Evolutionary conservation across 768 basidiomycete genomes (phyloP), one percentile per base, ranked within the genome.

Genomic region (Tricholoma saponaceum): DNA sequence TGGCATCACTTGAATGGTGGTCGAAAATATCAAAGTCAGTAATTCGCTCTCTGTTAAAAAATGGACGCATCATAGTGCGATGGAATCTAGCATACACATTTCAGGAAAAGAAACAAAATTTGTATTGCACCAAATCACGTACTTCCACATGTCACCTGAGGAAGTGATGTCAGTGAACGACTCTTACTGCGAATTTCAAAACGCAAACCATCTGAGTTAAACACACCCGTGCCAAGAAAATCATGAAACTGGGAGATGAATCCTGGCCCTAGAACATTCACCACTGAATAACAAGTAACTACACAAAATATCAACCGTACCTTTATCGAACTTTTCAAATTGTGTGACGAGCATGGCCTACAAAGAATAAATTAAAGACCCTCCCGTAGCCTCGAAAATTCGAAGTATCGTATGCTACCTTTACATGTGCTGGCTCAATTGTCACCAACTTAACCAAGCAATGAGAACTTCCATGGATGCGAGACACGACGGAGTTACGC

Each of bases 11-110:
- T 3, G 79, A 74, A 46, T 83, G 82, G 14, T 75, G 69, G 47
- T 79, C 79, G 60, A 85, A 86, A 33, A 79, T 82, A 20, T 84
- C 79, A 54, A 85, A 86, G 64, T 85, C 79, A 44, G 75, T 78
- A 55, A 85, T 78, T 20, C 78, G 72, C 23, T 87, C 85, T 37
- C 74, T 75, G 52, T 66, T 78, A 70, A 89, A 88, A 73, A 88
- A 87, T 0, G 86, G 86, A 0, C 87, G 79, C 0, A 84, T 82
- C 73, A 88, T 84, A 1, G 74, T 61, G 7, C 86, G 81, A 66
- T 87, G 85, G 64, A 85, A 79, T 64, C 85, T 79, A 30, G 67
- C 43, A 52, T n/a, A 13, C 13, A 13, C 16, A 16, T 37, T 37
- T 16, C 37, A 37, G 13, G n/a, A 52, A 22, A n/a, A 5, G n/a